These are phyloP conservation scores for Phytophthora fragariaefolia DNA, from an alignment of 352 stramenopile species.

Conservation along the genomic window DNA sequence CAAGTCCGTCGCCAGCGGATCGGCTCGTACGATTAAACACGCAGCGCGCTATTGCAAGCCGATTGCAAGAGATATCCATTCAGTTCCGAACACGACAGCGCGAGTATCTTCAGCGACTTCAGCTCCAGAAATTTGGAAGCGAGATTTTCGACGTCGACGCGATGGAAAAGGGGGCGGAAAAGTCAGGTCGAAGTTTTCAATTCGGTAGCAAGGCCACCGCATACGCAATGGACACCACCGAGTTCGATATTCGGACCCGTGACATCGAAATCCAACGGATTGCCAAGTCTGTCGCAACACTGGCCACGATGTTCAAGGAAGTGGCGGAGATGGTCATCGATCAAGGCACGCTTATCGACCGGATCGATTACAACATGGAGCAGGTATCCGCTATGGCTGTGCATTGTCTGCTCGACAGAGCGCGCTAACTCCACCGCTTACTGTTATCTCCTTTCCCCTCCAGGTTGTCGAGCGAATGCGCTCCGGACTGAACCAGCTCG, in stretches of 20 bases:
- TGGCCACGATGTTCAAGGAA: constrained; percentile 83
- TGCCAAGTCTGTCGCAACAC: constrained; percentile 64
- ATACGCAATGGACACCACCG: constrained; percentile 40
- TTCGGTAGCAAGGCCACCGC: constrained; percentile 20
- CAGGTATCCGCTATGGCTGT: constrained; percentile 43
- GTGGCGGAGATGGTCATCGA: constrained; percentile 86
- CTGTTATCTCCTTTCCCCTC: not conserved
- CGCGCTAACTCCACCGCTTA: not conserved
- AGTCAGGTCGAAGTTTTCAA: constrained; percentile 11
- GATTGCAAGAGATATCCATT: constrained; percentile 68
- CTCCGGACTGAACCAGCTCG: constrained; percentile 64
- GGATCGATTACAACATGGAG: constrained; percentile 91
- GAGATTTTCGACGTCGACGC: constrained; percentile 64
- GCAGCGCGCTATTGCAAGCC: constrained; percentile 65
- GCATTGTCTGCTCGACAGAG: not conserved
- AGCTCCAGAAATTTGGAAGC: constrained; percentile 77
- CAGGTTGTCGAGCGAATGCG: constrained; percentile 70
- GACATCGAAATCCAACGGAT: constrained; percentile 84
- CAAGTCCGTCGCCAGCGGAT: constrained; percentile 56
- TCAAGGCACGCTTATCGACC: constrained; percentile 82
- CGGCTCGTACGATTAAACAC: constrained; percentile 70
- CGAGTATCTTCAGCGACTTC: constrained; percentile 75
- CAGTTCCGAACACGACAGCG: constrained; percentile 71
- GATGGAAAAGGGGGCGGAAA: constrained; percentile 26
- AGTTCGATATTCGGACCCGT: constrained; percentile 62